Conservation (phyloP, 108 stramenopile species). For the Craspedostauros australis region DNA sequence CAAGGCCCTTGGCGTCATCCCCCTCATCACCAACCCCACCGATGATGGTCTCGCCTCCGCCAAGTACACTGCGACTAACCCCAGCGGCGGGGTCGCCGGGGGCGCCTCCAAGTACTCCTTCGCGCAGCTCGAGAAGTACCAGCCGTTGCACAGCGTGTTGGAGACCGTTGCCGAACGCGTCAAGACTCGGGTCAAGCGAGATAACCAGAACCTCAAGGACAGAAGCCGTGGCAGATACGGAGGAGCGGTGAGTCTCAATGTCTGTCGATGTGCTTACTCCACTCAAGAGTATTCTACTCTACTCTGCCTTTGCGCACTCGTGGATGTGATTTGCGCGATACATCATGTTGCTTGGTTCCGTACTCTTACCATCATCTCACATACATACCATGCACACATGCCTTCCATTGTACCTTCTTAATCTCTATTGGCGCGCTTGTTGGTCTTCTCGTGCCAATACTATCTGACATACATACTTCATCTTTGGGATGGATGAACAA, state of each 20-base stretch:
- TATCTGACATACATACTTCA: no score
- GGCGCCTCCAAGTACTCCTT: conserved; percentile 47
- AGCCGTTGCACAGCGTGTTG: conserved; percentile 53
- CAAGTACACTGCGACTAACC: conserved; percentile 71
- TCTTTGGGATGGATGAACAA: no score
- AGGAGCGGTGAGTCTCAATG: conserved; percentile 15
- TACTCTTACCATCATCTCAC: not conserved
- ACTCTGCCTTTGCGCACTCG: no score
- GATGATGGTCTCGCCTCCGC: conserved; percentile 76
- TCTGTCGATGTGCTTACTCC: no score
- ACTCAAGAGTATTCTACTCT: no score
- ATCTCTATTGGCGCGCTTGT: no score
- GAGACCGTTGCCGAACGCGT: conserved; percentile 54
- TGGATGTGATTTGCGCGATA: no score
- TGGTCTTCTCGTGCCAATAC: no score
- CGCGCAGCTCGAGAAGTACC: conserved; percentile 57
- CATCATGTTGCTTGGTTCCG: no score
- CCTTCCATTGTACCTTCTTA: no score
- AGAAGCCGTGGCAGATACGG: conserved; percentile 19
- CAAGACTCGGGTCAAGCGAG: conserved; percentile 38
- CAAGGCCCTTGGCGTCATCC: conserved; percentile 72
- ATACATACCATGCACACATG: not conserved
- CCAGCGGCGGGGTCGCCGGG: conserved; percentile 62
- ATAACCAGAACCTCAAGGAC: conserved; percentile 28
- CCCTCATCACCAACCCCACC: conserved; percentile 62